Percentiles rank a stretch among this genome's conserved stretches.
phyloP scores from a whole-genome alignment of 2,329 filamentous ascomycete species.

The Colletotrichum endophyticum region DNA sequence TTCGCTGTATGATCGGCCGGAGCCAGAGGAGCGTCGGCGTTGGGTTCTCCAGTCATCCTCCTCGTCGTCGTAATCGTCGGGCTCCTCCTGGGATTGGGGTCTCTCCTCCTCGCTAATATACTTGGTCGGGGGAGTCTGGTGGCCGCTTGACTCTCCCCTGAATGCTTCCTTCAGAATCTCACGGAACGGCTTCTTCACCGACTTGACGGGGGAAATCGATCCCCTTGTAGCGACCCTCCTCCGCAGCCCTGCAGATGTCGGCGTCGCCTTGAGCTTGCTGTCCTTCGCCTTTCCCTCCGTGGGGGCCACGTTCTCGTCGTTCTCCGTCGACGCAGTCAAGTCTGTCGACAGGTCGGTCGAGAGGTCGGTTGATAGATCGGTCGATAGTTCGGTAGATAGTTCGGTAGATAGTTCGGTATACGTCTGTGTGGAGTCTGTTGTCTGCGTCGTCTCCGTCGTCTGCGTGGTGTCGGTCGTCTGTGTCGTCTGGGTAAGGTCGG shows the following conservation, averaged over 20 bases:
- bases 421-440: conserved; percentile 17
- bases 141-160: conserved; percentile 61
- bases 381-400: not conserved
- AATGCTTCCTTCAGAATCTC: conserved; percentile 68
- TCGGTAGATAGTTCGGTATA: conserved; percentile 3
- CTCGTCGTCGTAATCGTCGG: conserved; percentile 28
- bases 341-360: conserved; percentile 4
- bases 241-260: conserved; percentile 49
- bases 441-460: conserved; percentile 7
- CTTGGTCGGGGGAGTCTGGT: conserved; percentile 47
- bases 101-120: conserved; percentile 55
- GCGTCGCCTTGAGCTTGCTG: conserved; percentile 21
- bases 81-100: conserved; percentile 23
- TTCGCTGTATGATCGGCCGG: conserved; percentile 30
- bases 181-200: conserved; percentile 56
- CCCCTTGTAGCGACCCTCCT: conserved; percentile 61
- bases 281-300: not conserved
- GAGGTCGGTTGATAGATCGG: not conserved
- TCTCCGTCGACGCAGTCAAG: conserved; percentile 10
- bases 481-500: conserved; percentile 8
- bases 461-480: conserved; percentile 16
- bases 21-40: conserved; percentile 35
- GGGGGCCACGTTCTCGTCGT: conserved; percentile 11
- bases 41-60: conserved; percentile 10
- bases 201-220: conserved; percentile 53